Evolutionary conservation across 305 asterid genomes (phyloP).

Genomic region (Fraxinus sp.): DNA sequence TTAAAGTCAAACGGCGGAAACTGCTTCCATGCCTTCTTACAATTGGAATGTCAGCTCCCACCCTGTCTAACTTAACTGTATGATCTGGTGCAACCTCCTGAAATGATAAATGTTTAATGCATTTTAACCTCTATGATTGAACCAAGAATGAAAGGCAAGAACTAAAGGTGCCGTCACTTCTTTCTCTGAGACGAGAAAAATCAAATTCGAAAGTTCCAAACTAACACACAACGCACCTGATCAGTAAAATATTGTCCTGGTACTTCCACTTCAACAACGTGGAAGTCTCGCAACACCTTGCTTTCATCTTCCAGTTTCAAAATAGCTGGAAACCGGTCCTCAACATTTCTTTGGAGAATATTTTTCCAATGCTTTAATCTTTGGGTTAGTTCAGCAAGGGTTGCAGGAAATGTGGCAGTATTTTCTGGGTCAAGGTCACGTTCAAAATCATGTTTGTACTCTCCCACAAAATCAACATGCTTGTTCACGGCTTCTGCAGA

Average conservation of each 20-base stretch:
- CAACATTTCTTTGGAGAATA: slow-evolving; percentile 93
- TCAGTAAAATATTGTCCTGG: slow-evolving; percentile 98
- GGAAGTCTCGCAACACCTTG: slow-evolving; percentile 94
- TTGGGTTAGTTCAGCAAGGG: slow-evolving; percentile 94
- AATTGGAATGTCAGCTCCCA: slow-evolving; percentile 94
- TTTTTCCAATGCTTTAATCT: slow-evolving; percentile 95
- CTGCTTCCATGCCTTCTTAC: slow-evolving; percentile 99
- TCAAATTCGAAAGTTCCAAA: slow-evolving; percentile 1
- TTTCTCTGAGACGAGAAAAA: not conserved
- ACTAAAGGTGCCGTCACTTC: not conserved
- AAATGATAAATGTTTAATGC: slow-evolving; percentile 5
- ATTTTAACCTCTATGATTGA: not conserved
- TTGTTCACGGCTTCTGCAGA: slow-evolving; percentile 99
- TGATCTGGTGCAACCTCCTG: slow-evolving; percentile 99
- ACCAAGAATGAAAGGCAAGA: not conserved
- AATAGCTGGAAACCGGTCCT: slow-evolving; percentile 97
- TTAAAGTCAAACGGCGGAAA: slow-evolving; percentile 91
- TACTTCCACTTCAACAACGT: slow-evolving; percentile 97
- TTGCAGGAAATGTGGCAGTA: slow-evolving; percentile 84
- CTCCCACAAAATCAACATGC: slow-evolving; percentile 98
- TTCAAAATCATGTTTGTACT: slow-evolving; percentile 96
- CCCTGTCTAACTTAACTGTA: slow-evolving; percentile 95
- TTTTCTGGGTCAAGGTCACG: slow-evolving; percentile 99
- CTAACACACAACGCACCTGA: slow-evolving; percentile 52
- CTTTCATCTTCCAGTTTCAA: slow-evolving; percentile 98